Conservation (phyloP, 2,329 filamentous ascomycete species). For the Fusarium sp. region DNA sequence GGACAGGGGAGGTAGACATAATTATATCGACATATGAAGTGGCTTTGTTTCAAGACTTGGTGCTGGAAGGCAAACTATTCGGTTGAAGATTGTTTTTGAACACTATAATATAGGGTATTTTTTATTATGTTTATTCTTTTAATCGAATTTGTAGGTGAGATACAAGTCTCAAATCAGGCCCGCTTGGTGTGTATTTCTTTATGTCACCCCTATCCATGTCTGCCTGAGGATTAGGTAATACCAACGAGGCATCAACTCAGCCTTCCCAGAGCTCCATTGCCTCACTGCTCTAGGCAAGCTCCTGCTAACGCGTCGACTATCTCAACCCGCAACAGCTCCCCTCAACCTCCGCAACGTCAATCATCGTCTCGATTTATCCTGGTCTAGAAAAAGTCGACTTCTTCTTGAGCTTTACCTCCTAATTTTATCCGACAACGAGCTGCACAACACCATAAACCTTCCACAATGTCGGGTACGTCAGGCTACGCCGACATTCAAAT, state of each 20-base stretch:
- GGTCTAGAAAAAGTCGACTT: conserved; percentile 20
- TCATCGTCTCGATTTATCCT: conserved; percentile 13
- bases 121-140: neutral
- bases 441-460: conserved; percentile 37
- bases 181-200: neutral
- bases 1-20: conserved; percentile 31
- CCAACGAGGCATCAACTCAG: conserved; percentile 48
- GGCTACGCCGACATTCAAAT: conserved; percentile 29
- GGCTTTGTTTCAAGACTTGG: too few relatives aligned
- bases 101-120: too few relatives aligned
- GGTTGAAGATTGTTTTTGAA: too few relatives aligned
- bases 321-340: conserved; percentile 43
- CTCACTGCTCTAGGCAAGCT: conserved; percentile 59
- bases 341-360: conserved; percentile 35
- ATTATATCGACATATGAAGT: conserved; percentile 18
- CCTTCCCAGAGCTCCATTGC: conserved; percentile 50
- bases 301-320: conserved; percentile 58
- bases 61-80: too few relatives aligned
- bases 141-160: neutral
- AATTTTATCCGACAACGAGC: conserved; percentile 13
- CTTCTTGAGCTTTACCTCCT: conserved; percentile 25
- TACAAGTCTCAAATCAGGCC: neutral
- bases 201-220: neutral
- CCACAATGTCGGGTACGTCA: conserved; percentile 65
- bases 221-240: conserved; percentile 50